Conservation (phyloP, 2,329 filamentous ascomycete genomes). For the Cladophialophora bantiana region DNA sequence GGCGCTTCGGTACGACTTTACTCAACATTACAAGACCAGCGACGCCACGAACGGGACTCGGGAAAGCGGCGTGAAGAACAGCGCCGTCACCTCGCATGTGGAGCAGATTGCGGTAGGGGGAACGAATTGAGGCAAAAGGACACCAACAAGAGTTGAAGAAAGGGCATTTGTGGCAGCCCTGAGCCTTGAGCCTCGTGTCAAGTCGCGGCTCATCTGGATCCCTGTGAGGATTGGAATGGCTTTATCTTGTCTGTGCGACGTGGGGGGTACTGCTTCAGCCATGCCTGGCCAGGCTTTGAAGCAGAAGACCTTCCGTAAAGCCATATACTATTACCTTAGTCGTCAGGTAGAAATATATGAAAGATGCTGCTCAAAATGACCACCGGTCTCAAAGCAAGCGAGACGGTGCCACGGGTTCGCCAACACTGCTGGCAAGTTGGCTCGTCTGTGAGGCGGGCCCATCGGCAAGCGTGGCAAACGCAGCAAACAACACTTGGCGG, state of each 20-base stretch:
- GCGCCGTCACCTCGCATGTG: constrained; percentile 19
- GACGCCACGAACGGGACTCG: neutral
- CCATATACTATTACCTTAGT: no score
- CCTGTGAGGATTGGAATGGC: neutral
- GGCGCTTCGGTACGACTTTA: constrained; percentile 35
- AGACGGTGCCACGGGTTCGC: no score
- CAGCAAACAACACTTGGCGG: neutral
- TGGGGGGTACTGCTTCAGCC: no score
- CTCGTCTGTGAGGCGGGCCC: no score
- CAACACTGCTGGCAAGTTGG: no score
- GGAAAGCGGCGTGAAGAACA: constrained; percentile 16
- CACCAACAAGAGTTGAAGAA: neutral
- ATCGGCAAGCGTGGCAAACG: no score
- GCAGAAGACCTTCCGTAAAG: no score
- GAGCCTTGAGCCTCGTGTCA: neutral
- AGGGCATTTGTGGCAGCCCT: neutral
- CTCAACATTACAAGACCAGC: constrained; percentile 34
- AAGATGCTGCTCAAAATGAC: no score
- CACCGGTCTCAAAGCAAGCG: no score
- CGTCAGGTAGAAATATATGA: no score
- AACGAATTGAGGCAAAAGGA: constrained; percentile 11
- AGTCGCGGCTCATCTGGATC: neutral
- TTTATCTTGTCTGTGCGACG: neutral
- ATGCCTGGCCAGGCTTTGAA: no score
- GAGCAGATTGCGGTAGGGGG: constrained; percentile 21